Percentiles rank a stretch among this genome's conserved stretches.
Conservation (phyloP, 495 filamentous ascomycete species). For the Antarctomyces pellizariae region DNA sequence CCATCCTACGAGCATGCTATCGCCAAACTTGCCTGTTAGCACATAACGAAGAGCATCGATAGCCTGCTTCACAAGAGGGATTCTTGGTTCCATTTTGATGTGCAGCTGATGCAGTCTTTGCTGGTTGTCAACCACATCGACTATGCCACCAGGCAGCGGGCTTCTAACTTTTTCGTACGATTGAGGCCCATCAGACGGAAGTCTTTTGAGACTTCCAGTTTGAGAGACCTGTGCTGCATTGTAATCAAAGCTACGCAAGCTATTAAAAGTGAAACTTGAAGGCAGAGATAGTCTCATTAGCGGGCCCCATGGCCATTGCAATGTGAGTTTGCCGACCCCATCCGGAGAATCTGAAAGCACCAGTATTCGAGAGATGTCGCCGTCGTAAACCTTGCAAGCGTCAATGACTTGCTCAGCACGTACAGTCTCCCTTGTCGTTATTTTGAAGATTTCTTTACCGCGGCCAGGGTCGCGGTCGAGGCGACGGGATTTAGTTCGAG, state of each 20-base stretch:
- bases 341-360: constrained; percentile 40
- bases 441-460: constrained; percentile 8
- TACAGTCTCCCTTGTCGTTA: constrained; percentile 20
- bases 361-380: constrained; percentile 39
- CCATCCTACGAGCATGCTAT: constrained; percentile 46
- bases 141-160: constrained; percentile 25
- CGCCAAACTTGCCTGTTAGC: constrained; percentile 33
- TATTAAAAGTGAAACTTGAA: constrained; percentile 8
- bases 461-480: constrained; percentile 3
- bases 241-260: constrained; percentile 11
- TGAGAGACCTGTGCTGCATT: constrained; percentile 9
- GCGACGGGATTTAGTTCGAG: constrained; percentile 15
- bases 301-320: constrained; percentile 56
- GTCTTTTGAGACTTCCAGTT: constrained; percentile 28
- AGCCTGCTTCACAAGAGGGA: constrained; percentile 30
- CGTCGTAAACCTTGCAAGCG: constrained; percentile 50
- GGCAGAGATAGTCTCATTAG: constrained; percentile 29
- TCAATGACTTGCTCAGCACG: constrained; percentile 42
- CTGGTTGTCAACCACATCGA: constrained; percentile 39
- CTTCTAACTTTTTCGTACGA: constrained; percentile 21
- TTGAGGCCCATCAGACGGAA: constrained; percentile 25
- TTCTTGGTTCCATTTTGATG: constrained; percentile 40
- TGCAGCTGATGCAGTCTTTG: constrained; percentile 38
- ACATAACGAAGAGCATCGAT: constrained; percentile 38
- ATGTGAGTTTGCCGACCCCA: constrained; percentile 36